A percentile compares a stretch with the other conserved stretches of the same genome.
phyloP scores from a whole-genome alignment of 1,284 basidiomycete genomes.

The Kalmanozyma brasiliensis region DNA sequence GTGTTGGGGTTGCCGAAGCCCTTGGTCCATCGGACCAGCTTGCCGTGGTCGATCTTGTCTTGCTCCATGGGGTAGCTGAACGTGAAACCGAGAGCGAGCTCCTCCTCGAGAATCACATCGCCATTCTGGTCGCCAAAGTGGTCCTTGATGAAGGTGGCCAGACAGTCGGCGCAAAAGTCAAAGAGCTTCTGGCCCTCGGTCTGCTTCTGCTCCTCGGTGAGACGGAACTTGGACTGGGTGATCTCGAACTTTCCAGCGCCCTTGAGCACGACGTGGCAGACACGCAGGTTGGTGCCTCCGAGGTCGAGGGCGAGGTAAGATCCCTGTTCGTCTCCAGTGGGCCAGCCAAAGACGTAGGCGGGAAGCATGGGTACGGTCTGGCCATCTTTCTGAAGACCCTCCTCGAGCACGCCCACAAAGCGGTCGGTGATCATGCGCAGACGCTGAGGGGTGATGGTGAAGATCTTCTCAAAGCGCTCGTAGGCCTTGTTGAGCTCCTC shows the following conservation, averaged over 20 bases:
- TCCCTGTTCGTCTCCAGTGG: conserved; percentile 86
- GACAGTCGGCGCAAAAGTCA: conserved; percentile 95
- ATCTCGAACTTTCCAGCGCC: conserved; percentile 96
- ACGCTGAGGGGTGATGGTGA: conserved; percentile 61
- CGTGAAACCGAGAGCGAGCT: conserved; percentile 90
- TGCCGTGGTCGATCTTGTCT: conserved; percentile 91
- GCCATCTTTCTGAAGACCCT: conserved; percentile 82
- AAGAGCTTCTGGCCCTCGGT: conserved; percentile 93
- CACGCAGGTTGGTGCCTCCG: conserved; percentile 92
- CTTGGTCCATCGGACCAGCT: conserved; percentile 97
- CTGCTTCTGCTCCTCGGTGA: conserved; percentile 97
- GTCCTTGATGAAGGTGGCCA: conserved; percentile 87
- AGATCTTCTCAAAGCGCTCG: conserved; percentile 57
- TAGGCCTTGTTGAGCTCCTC: conserved; percentile 55
- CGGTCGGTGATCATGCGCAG: conserved; percentile 81
- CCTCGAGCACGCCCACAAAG: conserved; percentile 90
- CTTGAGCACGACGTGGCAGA: conserved; percentile 91
- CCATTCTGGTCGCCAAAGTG: conserved; percentile 73
- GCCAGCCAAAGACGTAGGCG: conserved; percentile 97
- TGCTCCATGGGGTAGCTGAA: conserved; percentile 75
- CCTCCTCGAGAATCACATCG: conserved; percentile 76
- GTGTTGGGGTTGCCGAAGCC: conserved; percentile 93
- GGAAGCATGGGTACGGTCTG: conserved; percentile 96
- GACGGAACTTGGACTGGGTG: conserved; percentile 95
- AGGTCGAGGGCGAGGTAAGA: conserved; percentile 94